Evolutionary conservation across 164 flowering plant genomes (phyloP).

Genomic region (Vitis riparia): DNA sequence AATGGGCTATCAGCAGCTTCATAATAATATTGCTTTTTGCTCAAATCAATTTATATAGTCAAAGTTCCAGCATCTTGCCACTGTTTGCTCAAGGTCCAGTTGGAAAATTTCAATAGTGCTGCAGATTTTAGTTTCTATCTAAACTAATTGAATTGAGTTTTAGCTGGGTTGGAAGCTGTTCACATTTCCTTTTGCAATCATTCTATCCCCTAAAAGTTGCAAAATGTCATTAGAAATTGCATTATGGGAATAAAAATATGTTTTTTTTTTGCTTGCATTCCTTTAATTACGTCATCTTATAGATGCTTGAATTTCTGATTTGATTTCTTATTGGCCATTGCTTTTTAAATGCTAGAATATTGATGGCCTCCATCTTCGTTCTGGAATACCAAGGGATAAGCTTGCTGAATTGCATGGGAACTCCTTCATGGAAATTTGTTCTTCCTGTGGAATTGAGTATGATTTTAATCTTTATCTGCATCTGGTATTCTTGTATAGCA

Average conservation of each 20-base stretch:
- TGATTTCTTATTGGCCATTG: not conserved
- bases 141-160: too few species aligned
- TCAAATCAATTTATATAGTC: too few species aligned
- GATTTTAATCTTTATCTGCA: not conserved
- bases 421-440: conserved; percentile 89
- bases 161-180: not conserved
- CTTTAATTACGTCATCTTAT: not conserved
- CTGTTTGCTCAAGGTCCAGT: too few species aligned
- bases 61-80: too few species aligned
- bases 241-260: too few species aligned
- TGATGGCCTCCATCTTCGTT: conserved; percentile 96
- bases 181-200: not conserved
- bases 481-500: too few species aligned
- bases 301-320: not conserved
- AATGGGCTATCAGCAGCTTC: too few species aligned
- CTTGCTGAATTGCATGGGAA: conserved; percentile 96
- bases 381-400: conserved; percentile 95
- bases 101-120: too few species aligned
- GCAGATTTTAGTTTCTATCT: too few species aligned
- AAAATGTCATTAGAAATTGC: too few species aligned
- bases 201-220: not conserved
- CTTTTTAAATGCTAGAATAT: conserved; percentile 59
- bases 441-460: conserved; percentile 89
- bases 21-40: too few species aligned
- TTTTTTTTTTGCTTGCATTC: too few species aligned